phyloP scores from a whole-genome alignment of 306 rosid species.

The Amphicarpaea edgeworthii region DNA sequence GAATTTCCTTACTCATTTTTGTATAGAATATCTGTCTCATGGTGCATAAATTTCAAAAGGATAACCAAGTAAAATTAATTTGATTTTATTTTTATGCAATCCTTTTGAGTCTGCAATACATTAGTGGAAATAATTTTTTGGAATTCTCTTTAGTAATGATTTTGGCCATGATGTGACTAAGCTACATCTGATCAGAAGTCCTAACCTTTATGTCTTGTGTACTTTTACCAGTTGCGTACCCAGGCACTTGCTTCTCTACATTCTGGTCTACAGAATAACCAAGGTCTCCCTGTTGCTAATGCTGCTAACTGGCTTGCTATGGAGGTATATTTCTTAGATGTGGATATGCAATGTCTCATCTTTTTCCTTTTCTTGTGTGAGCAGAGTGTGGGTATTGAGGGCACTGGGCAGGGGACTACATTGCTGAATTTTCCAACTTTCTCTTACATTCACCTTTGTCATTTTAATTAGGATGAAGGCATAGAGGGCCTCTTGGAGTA shows the following conservation, averaged over 20 bases:
- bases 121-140: constrained; percentile 7
- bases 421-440: constrained; percentile 38
- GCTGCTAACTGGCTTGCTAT: constrained; percentile 88
- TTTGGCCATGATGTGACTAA: constrained; percentile 28
- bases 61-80: constrained; percentile 10
- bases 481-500: constrained; percentile 78
- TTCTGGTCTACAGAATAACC: constrained; percentile 87
- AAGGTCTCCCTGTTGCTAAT: constrained; percentile 85
- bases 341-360: constrained; percentile 32
- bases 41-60: constrained; percentile 36
- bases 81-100: constrained; percentile 11
- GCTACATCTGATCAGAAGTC: constrained; percentile 29
- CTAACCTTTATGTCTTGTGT: constrained; percentile 37
- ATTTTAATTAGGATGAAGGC: constrained; percentile 77
- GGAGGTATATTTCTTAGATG: constrained; percentile 74
- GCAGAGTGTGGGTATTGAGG: neutral
- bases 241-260: constrained; percentile 98
- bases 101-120: constrained; percentile 35
- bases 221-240: constrained; percentile 77
- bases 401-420: neutral
- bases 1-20: constrained; percentile 24
- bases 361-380: neutral
- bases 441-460: constrained; percentile 45
- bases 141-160: constrained; percentile 38
- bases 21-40: neutral